Evolutionary conservation across 1,284 basidiomycete species (phyloP).

Genomic region (Leccinum angustisporum): DNA sequence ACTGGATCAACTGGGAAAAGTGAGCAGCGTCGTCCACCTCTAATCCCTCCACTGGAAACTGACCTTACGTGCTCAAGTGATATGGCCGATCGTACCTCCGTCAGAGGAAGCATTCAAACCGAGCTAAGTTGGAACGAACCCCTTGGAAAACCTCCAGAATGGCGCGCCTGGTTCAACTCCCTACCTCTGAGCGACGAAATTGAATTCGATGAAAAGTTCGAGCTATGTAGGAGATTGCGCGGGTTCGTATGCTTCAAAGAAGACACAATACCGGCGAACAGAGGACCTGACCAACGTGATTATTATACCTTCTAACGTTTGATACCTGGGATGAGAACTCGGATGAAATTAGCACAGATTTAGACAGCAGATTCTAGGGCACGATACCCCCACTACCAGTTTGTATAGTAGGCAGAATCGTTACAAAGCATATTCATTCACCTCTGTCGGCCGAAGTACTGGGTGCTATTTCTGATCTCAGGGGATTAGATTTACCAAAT

Average conservation of each 20-base stretch:
- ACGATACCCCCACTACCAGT: constrained; percentile 25
- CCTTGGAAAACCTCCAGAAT: constrained; percentile 47
- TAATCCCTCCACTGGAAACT: not conserved
- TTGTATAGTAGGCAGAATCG: constrained; percentile 28
- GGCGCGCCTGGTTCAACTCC: constrained; percentile 51
- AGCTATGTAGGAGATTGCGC: constrained; percentile 36
- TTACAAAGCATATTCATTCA: constrained; percentile 15
- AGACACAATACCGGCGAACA: not conserved
- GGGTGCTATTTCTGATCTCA: not conserved
- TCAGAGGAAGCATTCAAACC: constrained; percentile 49
- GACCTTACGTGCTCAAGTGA: constrained; percentile 45
- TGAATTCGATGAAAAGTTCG: constrained; percentile 24
- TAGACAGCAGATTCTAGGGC: constrained; percentile 24
- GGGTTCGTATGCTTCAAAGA: constrained; percentile 40
- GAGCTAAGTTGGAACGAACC: constrained; percentile 57
- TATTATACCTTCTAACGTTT: constrained; percentile 19
- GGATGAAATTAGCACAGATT: constrained; percentile 13
- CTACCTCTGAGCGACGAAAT: constrained; percentile 24
- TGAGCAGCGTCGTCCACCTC: constrained; percentile 34
- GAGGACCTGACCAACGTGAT: constrained; percentile 6
- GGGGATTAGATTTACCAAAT: constrained; percentile 25
- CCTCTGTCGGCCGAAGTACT: not conserved
- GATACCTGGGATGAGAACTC: constrained; percentile 18
- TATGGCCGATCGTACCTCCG: constrained; percentile 69
- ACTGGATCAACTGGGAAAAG: constrained; percentile 71